Evolutionary conservation across 2,329 filamentous ascomycete genomes (phyloP).

Genomic region (Colletotrichum orbiculare): DNA sequence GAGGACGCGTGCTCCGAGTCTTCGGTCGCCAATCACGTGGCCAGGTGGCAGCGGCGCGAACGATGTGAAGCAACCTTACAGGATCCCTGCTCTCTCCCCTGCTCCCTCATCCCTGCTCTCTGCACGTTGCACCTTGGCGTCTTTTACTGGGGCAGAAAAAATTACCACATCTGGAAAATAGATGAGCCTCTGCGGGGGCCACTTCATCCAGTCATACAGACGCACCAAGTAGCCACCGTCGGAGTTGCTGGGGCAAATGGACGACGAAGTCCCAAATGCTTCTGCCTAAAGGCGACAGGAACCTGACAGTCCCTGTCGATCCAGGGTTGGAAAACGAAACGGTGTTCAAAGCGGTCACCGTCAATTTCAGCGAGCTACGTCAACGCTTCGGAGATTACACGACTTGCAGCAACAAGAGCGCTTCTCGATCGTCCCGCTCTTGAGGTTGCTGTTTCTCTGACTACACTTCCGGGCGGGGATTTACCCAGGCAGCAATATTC

Average conservation of each 20-base stretch:
- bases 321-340: not conserved
- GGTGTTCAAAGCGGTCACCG: conserved; percentile 6
- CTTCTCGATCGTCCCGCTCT: not conserved
- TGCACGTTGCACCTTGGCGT: conserved; percentile 21
- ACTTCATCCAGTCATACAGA: not conserved
- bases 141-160: conserved; percentile 1
- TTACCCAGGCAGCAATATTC: conserved; percentile 7
- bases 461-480: too few species aligned
- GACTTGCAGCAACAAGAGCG: not conserved
- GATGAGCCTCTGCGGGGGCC: conserved; percentile 9
- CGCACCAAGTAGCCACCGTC: not conserved
- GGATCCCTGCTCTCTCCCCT: conserved; percentile 12
- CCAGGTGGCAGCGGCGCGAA: conserved; percentile 16
- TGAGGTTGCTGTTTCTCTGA: not conserved
- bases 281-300: conserved; percentile 26
- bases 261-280: conserved; percentile 14
- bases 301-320: not conserved
- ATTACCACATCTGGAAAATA: conserved; percentile 34
- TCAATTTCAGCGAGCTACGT: not conserved
- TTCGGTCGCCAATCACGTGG: conserved; percentile 22
- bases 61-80: conserved; percentile 9
- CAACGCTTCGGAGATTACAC: conserved; percentile 4
- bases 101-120: conserved; percentile 4
- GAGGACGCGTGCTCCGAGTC: conserved; percentile 2
- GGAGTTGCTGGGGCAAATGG: not conserved